Conservation (phyloP, 768 basidiomycete species). For the Mycena olivaceomarginata region DNA sequence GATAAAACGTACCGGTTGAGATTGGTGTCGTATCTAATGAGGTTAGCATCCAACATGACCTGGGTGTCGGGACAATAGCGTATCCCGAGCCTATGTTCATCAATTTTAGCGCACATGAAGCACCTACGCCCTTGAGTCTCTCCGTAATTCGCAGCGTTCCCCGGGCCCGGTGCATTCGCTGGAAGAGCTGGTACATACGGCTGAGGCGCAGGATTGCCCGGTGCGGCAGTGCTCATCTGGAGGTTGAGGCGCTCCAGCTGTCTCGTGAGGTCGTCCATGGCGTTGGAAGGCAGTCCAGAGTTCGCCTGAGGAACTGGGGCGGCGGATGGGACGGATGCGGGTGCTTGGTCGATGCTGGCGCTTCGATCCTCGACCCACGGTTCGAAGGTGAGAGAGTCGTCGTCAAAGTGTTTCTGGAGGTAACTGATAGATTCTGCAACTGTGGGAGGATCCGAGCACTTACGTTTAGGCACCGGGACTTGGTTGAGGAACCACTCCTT, state of each 20-base stretch:
- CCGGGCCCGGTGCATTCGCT: not conserved
- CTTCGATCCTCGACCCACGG: not conserved
- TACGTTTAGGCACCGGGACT: constrained; percentile 3
- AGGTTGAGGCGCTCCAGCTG: too few species aligned
- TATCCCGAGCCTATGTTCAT: too few species aligned
- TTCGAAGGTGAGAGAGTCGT: not conserved
- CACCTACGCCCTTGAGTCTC: not conserved
- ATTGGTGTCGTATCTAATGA: not conserved
- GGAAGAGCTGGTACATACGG: too few species aligned
- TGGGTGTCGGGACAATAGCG: not conserved
- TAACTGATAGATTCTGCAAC: not conserved
- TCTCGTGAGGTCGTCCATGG: too few species aligned
- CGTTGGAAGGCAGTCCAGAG: too few species aligned
- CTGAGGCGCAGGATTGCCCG: too few species aligned
- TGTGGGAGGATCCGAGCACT: constrained; percentile 15
- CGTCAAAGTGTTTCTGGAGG: constrained; percentile 1
- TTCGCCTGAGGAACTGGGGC: too few species aligned
- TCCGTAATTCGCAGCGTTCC: not conserved
- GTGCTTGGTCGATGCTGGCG: too few species aligned
- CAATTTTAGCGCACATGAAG: not conserved
- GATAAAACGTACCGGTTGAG: not conserved
- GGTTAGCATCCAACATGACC: not conserved
- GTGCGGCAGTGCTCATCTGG: too few species aligned
- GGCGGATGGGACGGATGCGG: too few species aligned
- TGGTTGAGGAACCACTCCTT: constrained; percentile 36